These are phyloP conservation scores for Euryodendron excelsum DNA, from an alignment of 148 eudicot species.

Conservation along the genomic window DNA sequence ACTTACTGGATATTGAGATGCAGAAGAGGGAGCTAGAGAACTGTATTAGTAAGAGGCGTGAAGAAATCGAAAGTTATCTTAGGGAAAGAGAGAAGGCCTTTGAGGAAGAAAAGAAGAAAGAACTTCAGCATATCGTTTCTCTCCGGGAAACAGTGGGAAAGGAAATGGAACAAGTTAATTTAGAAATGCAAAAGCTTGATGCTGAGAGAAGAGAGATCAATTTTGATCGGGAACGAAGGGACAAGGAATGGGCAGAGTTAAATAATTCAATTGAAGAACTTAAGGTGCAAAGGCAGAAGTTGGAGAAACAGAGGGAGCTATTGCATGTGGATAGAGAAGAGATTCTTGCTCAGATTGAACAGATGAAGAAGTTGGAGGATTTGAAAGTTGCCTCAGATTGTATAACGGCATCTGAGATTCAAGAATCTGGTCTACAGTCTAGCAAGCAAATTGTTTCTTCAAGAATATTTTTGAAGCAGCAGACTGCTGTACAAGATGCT, in stretches of 20 bases:
- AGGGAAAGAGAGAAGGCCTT: conserved; percentile 64
- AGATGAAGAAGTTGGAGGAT: conserved; percentile 69
- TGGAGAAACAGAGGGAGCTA: conserved; percentile 87
- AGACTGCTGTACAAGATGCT: conserved; percentile 22
- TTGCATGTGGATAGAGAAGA: conserved; percentile 71
- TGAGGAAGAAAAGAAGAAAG: conserved; percentile 78
- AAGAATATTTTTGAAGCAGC: conserved; percentile 36
- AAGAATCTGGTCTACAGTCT: conserved; percentile 28
- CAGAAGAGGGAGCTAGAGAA: conserved; percentile 78
- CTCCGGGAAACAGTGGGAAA: conserved; percentile 53
- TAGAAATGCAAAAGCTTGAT: conserved; percentile 70
- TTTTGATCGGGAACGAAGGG: conserved; percentile 74
- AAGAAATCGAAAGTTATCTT: conserved; percentile 76
- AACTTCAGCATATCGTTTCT: conserved; percentile 56
- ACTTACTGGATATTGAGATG: conserved; percentile 69
- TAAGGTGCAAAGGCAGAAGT: conserved; percentile 69
- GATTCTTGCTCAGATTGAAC: conserved; percentile 69
- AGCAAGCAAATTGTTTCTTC: conserved; percentile 21
- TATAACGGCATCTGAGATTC: conserved; percentile 35
- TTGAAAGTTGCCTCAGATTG: conserved; percentile 47
- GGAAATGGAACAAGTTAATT: conserved; percentile 61
- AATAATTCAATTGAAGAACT: conserved; percentile 76
- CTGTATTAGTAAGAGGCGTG: conserved; percentile 68
- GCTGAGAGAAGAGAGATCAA: conserved; percentile 70
- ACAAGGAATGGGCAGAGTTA: conserved; percentile 83